phyloP scores from a whole-genome alignment of 306 rosid species.

The Luffa acutangula region DNA sequence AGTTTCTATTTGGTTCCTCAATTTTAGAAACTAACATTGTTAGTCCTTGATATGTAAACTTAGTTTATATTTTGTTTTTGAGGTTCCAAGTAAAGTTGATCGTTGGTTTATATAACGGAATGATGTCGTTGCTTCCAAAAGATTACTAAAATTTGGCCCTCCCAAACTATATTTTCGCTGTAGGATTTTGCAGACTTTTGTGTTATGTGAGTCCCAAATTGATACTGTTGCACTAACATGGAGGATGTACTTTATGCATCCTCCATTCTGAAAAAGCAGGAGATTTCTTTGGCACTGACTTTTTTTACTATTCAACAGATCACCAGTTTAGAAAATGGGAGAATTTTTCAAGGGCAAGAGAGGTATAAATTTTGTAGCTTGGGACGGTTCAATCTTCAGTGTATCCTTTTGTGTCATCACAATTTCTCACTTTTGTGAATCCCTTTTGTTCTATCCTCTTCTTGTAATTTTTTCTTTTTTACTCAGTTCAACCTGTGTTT shows the following conservation, averaged over 20 bases:
- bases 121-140: no score
- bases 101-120: no score
- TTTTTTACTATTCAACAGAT: not conserved
- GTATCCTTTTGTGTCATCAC: not conserved
- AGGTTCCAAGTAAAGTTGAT: no score
- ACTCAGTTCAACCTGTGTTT: not conserved
- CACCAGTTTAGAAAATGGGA: not conserved
- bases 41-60: no score
- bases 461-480: not conserved
- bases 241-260: no score
- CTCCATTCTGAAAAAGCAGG: not conserved
- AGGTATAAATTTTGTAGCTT: not conserved
- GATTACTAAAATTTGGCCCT: no score
- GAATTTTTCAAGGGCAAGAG: not conserved
- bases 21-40: no score
- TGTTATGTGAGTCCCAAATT: not conserved
- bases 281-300: not conserved
- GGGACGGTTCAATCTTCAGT: not conserved
- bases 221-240: not conserved
- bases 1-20: no score
- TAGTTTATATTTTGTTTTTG: no score
- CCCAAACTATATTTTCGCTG: no score
- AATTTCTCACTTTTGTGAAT: not conserved
- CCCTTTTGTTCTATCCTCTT: not conserved
- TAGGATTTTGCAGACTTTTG: not conserved